Base-by-base conservation (phyloP, 192 early-diverging fungal genomes). In the Cladochytrium replicatum region DNA sequence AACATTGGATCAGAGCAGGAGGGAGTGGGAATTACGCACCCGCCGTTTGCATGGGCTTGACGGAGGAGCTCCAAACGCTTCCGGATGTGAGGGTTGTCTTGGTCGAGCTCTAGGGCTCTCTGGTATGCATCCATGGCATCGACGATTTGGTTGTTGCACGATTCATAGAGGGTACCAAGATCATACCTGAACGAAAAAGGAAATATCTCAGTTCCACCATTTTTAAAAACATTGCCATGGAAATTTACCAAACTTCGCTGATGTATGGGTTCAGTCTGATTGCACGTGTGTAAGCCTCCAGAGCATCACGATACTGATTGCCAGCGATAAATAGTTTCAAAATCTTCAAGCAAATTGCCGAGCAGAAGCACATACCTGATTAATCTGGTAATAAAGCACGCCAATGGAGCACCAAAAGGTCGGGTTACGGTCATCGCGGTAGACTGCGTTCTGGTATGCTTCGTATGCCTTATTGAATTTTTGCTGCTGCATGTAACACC, bases 361-460 rank as follows among this genome's bases (percentile, higher is more conserved):
- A 46, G 8, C 25, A 8, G 30, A 5, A 46, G 4, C 6, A 26
- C 22, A 24, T 60, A 75, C 74, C 47, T 90, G 88, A 46, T 84
- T 91, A 46, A 96, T 94, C 57, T 96, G 88, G 71, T 86, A 99
- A 56, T 99, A 99, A 3, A 99, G 65, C 0, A 97, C 90, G 41
- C 96, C 96, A 55, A 99, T 99, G 1, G 92, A 95, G 63, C 91
- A 95, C 96, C 96, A 99, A 59, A 96, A 96, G 6, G 84, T 88
- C 6, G 93, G 92, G 52, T 97, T 96, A 41, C 82, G 79, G 9
- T 82, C 85, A 63, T 99, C 93, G 29, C 84, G 80, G 58, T 89
- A 81, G 3, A 99, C 92, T 6, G 93, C 93, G 58, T 94, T 89
- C 69, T 99, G 93, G 62, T 97, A 99, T 0, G 89, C 87, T 49